Percentiles rank a stretch among this genome's conserved stretches.
Conservation (phyloP, 805 yeast species). For the Ogataea zsoltii region DNA sequence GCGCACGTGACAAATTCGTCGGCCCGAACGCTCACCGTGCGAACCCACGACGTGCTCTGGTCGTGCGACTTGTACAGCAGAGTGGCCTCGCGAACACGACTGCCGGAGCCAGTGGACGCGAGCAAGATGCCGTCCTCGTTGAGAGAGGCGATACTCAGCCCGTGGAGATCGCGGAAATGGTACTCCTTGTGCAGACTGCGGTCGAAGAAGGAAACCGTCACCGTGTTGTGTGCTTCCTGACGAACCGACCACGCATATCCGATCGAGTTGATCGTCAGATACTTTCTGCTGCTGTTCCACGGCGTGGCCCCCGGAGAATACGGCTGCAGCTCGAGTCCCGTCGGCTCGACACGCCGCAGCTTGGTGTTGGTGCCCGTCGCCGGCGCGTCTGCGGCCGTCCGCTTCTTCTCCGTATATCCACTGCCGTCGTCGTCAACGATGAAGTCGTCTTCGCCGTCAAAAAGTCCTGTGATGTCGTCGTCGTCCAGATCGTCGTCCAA, state of each 20-base stretch:
- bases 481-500: conserved; percentile 28
- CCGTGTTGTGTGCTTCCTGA: conserved; percentile 57
- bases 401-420: conserved; percentile 30
- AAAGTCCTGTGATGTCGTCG: conserved; percentile 33
- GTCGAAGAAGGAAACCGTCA: conserved; percentile 90
- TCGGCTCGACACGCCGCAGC: conserved; percentile 6
- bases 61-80: conserved; percentile 72
- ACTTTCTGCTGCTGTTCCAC: conserved; percentile 68
- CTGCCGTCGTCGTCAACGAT: conserved; percentile 66
- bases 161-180: conserved; percentile 75
- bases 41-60: conserved; percentile 70
- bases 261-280: conserved; percentile 72
- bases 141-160: conserved; percentile 75
- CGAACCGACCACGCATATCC: conserved; percentile 84
- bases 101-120: conserved; percentile 42
- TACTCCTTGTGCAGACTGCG: conserved; percentile 72
- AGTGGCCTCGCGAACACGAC: conserved; percentile 18
- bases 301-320: conserved; percentile 90
- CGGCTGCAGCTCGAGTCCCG: conserved; percentile 44
- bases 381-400: neutral
- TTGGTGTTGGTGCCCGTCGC: conserved; percentile 11
- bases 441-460: conserved; percentile 50
- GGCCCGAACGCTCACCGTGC: conserved; percentile 39
- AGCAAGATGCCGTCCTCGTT: conserved; percentile 66
- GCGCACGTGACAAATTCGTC: conserved; percentile 66